These are phyloP conservation scores for Trichoderma lentiforme DNA, from an alignment of 2,329 filamentous ascomycete species.

Conservation along the genomic window DNA sequence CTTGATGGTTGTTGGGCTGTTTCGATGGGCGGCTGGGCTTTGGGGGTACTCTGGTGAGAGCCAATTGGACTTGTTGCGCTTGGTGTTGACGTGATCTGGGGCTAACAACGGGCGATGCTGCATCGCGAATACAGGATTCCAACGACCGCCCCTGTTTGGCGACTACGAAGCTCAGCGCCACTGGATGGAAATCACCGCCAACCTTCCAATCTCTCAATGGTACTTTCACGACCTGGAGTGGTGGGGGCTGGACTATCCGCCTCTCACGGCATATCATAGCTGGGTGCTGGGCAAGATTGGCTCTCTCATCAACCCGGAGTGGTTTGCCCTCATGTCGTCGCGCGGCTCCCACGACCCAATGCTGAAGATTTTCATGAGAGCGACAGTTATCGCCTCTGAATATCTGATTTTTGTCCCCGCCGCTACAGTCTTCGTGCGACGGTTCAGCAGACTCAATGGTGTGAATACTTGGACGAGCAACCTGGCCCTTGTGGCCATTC, in stretches of 20 bases:
- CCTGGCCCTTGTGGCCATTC: constrained; percentile 80
- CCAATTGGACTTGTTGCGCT: neutral
- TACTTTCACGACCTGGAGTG: constrained; percentile 96
- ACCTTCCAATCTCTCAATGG: constrained; percentile 90
- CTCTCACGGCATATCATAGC: constrained; percentile 96
- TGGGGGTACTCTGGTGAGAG: constrained; percentile 87
- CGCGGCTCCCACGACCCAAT: constrained; percentile 74
- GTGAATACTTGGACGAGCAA: constrained; percentile 79
- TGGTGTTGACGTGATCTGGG: neutral
- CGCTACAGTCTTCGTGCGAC: constrained; percentile 77
- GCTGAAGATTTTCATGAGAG: constrained; percentile 94
- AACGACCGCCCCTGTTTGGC: constrained; percentile 84
- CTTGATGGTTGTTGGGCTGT: constrained; percentile 85
- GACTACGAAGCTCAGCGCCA: constrained; percentile 98
- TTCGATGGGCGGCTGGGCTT: constrained; percentile 86
- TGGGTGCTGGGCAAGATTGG: constrained; percentile 92
- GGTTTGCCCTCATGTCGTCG: constrained; percentile 84
- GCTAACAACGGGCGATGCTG: neutral
- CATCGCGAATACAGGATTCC: constrained; percentile 54
- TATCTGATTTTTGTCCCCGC: constrained; percentile 88
- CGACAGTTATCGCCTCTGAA: constrained; percentile 85
- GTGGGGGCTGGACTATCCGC: constrained; percentile 98
- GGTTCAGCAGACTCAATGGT: constrained; percentile 71
- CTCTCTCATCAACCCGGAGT: constrained; percentile 69
- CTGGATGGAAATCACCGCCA: constrained; percentile 96